Evolutionary conservation across 1,284 basidiomycete genomes (phyloP).

Genomic region (Austroboletus novae-zelandiae): DNA sequence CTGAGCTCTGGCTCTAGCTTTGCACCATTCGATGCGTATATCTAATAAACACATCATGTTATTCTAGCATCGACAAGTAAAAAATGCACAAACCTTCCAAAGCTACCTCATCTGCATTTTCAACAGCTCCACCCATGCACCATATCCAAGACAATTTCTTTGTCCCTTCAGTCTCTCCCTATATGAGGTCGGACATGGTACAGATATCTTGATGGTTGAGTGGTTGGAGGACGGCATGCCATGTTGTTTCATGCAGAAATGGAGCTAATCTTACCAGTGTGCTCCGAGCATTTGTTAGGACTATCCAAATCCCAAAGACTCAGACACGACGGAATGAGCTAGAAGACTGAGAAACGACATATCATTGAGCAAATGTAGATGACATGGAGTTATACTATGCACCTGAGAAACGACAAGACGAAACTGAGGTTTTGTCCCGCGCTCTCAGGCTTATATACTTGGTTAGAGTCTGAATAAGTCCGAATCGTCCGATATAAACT

Average conservation of each 20-base stretch:
- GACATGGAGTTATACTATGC: too few species aligned
- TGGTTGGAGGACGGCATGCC: background rate
- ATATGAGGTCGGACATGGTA: background rate
- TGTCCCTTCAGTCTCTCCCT: background rate
- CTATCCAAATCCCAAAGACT: too few species aligned
- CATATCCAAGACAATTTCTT: background rate
- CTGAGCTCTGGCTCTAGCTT: background rate
- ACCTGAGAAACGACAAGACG: too few species aligned
- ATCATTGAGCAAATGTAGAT: too few species aligned
- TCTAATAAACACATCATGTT: background rate
- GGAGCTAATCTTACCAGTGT: background rate
- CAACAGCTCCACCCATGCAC: background rate
- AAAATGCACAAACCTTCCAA: background rate
- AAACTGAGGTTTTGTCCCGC: too few species aligned
- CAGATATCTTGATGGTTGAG: background rate
- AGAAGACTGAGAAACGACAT: too few species aligned
- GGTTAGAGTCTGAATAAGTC: too few species aligned
- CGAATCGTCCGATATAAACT: too few species aligned
- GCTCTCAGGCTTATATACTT: too few species aligned
- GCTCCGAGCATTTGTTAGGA: background rate
- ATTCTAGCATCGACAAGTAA: background rate
- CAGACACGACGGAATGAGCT: too few species aligned
- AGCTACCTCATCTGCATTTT: background rate
- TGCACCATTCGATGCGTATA: conserved; percentile 3
- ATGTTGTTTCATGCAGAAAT: background rate